Conservation (phyloP, 345 rosid genomes). For the Aethionema arabicum region DNA sequence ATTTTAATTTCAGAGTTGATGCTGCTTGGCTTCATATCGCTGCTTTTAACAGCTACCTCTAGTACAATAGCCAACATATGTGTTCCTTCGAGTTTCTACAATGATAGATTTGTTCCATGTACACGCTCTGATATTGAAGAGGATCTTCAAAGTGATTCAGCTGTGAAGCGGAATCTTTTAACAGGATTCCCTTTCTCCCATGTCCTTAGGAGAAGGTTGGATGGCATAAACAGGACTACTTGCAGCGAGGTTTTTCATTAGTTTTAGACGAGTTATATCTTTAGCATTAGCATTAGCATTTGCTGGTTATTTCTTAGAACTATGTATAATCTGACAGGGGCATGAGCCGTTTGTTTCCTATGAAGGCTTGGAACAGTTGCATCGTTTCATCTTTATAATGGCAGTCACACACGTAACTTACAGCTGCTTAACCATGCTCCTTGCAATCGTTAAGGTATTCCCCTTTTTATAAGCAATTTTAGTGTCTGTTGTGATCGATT, state of each 20-base stretch:
- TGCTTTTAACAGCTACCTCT: slow-evolving; percentile 84
- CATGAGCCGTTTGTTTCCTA: slow-evolving; percentile 88
- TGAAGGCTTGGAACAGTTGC: slow-evolving; percentile 89
- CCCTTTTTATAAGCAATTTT: background rate
- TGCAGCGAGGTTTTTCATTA: slow-evolving; percentile 58
- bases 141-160: slow-evolving; percentile 42
- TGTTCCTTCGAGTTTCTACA: slow-evolving; percentile 82
- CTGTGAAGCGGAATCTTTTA: slow-evolving; percentile 53
- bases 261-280: background rate
- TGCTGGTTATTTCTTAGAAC: slow-evolving; percentile 11
- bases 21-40: slow-evolving; percentile 98
- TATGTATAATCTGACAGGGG: slow-evolving; percentile 48
- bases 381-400: slow-evolving; percentile 98
- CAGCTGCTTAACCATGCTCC: slow-evolving; percentile 95
- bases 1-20: slow-evolving; percentile 63
- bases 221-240: slow-evolving; percentile 42
- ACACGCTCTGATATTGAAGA: slow-evolving; percentile 55
- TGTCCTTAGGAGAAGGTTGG: slow-evolving; percentile 58
- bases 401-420: slow-evolving; percentile 89
- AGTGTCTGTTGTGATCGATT: background rate
- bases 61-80: slow-evolving; percentile 78
- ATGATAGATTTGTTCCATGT: slow-evolving; percentile 75
- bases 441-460: slow-evolving; percentile 85
- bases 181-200: slow-evolving; percentile 36
- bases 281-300: background rate